Conservation (phyloP, 176 grass and related monocot species). For the Musa beccarii region DNA sequence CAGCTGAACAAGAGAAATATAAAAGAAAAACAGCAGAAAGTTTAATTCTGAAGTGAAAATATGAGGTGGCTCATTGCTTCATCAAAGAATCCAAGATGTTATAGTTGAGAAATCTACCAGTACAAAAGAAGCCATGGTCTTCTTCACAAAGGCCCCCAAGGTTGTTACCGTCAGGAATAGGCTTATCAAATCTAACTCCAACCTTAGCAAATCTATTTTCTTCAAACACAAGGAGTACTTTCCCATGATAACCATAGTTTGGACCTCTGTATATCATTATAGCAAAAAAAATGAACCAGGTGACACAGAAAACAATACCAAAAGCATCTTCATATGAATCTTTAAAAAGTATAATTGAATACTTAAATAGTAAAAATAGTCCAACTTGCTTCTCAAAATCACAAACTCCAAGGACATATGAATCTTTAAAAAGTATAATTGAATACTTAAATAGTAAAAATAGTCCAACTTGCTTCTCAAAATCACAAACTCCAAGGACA, state of each 20-base stretch:
- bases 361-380: neutral
- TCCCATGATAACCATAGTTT: conserved; percentile 20
- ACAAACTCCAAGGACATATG: neutral
- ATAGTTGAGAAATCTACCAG: neutral
- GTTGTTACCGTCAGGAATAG: conserved; percentile 16
- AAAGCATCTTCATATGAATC: neutral
- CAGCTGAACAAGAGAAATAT: conserved; percentile 46
- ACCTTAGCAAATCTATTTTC: conserved; percentile 14
- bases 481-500: neutral
- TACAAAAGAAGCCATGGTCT: conserved; percentile 22
- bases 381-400: neutral
- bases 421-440: neutral
- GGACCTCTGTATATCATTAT: conserved; percentile 4
- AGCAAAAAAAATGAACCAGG: neutral
- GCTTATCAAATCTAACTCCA: conserved; percentile 25
- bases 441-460: neutral
- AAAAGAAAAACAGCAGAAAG: conserved; percentile 7
- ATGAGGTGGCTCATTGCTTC: no score
- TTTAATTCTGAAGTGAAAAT: neutral
- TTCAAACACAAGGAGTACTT: conserved; percentile 21
- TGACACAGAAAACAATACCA: neutral
- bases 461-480: neutral
- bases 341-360: neutral
- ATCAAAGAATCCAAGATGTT: neutral
- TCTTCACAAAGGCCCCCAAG: conserved; percentile 23